Percentiles rank a stretch among this genome's conserved stretches.
These are phyloP conservation scores for Sporisorium reilianum DNA, from an alignment of 1,284 basidiomycete genomes.

Conservation along the genomic window DNA sequence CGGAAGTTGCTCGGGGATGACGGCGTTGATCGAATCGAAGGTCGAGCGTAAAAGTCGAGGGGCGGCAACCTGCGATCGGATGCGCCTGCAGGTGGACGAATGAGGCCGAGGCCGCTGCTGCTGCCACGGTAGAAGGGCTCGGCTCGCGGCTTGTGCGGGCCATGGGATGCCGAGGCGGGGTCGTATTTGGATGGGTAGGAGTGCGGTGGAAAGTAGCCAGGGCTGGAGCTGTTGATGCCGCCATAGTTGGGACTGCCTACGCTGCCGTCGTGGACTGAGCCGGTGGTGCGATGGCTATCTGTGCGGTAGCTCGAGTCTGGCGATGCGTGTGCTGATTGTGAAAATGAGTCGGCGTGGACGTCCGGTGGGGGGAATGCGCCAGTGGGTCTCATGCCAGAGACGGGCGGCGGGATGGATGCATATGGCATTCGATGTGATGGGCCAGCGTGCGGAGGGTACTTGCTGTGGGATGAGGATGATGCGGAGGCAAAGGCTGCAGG, in stretches of 20 bases:
- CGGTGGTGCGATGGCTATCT: slow-evolving; percentile 24
- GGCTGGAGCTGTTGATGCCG: slow-evolving; percentile 13
- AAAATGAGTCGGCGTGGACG: slow-evolving; percentile 8
- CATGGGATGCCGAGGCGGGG: slow-evolving; percentile 18
- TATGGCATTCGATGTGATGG: slow-evolving; percentile 4
- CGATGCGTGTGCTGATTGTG: slow-evolving; percentile 18
- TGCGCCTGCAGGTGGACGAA: slow-evolving; percentile 27
- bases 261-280: slow-evolving; percentile 27
- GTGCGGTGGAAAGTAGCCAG: slow-evolving; percentile 26
- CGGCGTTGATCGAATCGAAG: slow-evolving; percentile 19
- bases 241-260: slow-evolving; percentile 33
- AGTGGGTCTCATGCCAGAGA: not conserved
- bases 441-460: slow-evolving; percentile 16
- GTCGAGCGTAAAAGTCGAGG: slow-evolving; percentile 24
- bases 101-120: slow-evolving; percentile 43
- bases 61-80: slow-evolving; percentile 34
- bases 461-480: slow-evolving; percentile 7
- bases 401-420: slow-evolving; percentile 1
- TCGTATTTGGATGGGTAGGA: slow-evolving; percentile 38
- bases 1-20: slow-evolving; percentile 34
- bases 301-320: slow-evolving; percentile 28
- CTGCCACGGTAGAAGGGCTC: slow-evolving; percentile 45
- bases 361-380: slow-evolving; percentile 8
- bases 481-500: not conserved
- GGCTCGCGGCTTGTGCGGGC: slow-evolving; percentile 14